A percentile compares a stretch with the other conserved stretches of the same genome.
These are phyloP conservation scores for Adenanthera pavonina DNA, from an alignment of 306 rosid species.

Conservation along the genomic window DNA sequence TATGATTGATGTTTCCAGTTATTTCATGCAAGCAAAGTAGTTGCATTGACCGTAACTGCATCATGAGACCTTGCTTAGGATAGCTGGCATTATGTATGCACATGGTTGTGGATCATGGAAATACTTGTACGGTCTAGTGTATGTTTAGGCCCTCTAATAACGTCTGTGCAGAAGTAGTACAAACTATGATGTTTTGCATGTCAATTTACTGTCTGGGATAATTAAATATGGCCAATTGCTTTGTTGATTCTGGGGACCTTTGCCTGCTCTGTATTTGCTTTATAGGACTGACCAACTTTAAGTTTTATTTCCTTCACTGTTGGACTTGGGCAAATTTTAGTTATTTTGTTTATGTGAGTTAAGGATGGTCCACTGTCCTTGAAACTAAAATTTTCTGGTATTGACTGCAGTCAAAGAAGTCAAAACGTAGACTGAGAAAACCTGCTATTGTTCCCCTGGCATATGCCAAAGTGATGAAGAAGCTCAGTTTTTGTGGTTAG, in stretches of 20 bases:
- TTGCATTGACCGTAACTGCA: background rate
- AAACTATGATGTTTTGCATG: background rate
- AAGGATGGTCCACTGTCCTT: constrained; percentile 21
- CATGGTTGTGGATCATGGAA: constrained; percentile 3
- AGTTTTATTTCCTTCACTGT: background rate
- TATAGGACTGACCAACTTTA: background rate
- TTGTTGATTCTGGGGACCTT: constrained; percentile 1
- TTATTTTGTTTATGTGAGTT: constrained; percentile 20
- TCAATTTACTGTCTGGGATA: background rate
- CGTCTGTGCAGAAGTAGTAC: background rate
- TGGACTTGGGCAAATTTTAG: background rate
- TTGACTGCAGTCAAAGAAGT: constrained; percentile 83
- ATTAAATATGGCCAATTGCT: background rate
- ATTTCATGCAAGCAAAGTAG: background rate
- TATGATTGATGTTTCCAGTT: background rate
- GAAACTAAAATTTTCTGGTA: constrained; percentile 38
- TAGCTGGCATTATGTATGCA: background rate
- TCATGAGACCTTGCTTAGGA: constrained; percentile 1
- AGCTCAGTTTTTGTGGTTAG: constrained; percentile 73
- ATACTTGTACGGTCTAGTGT: background rate
- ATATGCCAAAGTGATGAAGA: constrained; percentile 94
- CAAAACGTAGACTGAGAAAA: constrained; percentile 81
- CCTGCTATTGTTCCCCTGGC: constrained; percentile 77
- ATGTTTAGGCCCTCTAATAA: background rate
- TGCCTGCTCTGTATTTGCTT: background rate